Conservation (phyloP, 192 early-diverging fungal genomes). For the Backusella parvicylindrica region DNA sequence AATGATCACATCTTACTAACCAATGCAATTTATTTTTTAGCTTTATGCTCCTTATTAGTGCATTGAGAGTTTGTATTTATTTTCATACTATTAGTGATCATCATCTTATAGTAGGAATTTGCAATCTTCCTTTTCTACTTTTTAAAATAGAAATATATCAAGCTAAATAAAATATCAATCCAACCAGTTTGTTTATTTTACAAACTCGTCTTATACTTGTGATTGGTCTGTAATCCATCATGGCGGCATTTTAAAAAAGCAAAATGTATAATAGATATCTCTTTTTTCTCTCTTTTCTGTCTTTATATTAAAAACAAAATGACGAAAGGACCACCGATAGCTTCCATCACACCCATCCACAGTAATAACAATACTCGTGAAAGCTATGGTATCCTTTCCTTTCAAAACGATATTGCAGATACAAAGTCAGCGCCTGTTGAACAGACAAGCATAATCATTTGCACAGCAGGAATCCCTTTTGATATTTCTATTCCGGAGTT, state of each 20-base stretch:
- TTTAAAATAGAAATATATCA: no score
- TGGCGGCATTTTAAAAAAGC: not conserved
- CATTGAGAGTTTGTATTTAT: no score
- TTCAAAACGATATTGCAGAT: not conserved
- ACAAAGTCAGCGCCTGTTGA: not conserved
- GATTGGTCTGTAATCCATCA: no score
- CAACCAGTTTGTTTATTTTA: no score
- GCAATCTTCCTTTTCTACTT: no score
- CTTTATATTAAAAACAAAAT: not conserved
- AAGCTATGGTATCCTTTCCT: not conserved
- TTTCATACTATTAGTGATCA: no score
- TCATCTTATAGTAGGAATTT: no score
- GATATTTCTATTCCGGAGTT: conserved; percentile 92
- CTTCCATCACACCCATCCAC: not conserved
- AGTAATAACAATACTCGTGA: not conserved
- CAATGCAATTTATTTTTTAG: no score
- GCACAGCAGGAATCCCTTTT: conserved; percentile 80
- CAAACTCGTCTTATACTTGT: no score
- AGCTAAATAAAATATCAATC: no score
- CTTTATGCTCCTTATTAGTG: no score
- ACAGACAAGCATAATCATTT: conserved; percentile 40
- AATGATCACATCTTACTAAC: no score
- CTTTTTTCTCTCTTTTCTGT: not conserved
- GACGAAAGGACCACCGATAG: not conserved
- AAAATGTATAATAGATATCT: not conserved